phyloP scores from a whole-genome alignment of 768 basidiomycete genomes.

The Calocybe gangraenosa region DNA sequence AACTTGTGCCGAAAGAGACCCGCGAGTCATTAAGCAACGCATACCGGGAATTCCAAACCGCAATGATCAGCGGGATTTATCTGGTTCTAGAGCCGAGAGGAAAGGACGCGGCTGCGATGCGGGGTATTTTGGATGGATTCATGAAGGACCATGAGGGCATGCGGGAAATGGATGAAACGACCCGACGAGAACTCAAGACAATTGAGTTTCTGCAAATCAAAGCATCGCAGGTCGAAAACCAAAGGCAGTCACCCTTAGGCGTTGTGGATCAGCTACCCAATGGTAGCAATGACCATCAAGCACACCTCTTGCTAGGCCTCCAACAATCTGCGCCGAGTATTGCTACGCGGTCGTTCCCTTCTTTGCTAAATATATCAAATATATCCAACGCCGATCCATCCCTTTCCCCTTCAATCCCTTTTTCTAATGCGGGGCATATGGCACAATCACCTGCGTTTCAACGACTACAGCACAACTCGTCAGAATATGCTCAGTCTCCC shows the following conservation, averaged over 20 bases:
- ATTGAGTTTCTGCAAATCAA: conserved; percentile 78
- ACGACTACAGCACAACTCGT: conserved; percentile 47
- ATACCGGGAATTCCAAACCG: conserved; percentile 84
- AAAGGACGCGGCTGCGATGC: conserved; percentile 65
- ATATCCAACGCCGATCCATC: conserved; percentile 20
- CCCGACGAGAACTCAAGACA: conserved; percentile 75
- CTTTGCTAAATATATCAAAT: conserved; percentile 19
- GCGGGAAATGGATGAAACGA: conserved; percentile 78
- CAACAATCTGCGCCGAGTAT: conserved; percentile 33
- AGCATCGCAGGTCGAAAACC: conserved; percentile 48
- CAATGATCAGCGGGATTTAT: conserved; percentile 88
- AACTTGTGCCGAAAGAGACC: conserved; percentile 56
- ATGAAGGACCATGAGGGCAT: conserved; percentile 62
- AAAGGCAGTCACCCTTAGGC: conserved; percentile 25
- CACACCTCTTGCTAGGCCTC: conserved; percentile 47
- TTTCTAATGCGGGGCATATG: conserved; percentile 22
- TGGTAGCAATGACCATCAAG: conserved; percentile 33
- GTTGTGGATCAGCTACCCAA: conserved; percentile 23
- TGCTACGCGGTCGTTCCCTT: conserved; percentile 27
- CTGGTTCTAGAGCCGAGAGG: conserved; percentile 77
- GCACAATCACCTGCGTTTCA: conserved; percentile 55
- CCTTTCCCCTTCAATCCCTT: conserved; percentile 25
- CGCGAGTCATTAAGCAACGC: conserved; percentile 73
- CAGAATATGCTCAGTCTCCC: conserved; percentile 53
- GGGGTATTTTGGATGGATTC: conserved; percentile 74